Evolutionary conservation across 306 rosid species (phyloP).

Genomic region (barrel medic (Medicago truncatula)): MtrunA17r5.0-ANR NC_053042.1:3128501-3129000

Average conservation of each 20-base stretch:
- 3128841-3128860: not conserved
- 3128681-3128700: constrained; percentile 23
- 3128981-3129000: not conserved
- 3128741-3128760: not conserved
- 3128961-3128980: not conserved
- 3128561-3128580: constrained; percentile 89
- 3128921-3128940: not conserved
- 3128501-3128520: constrained; percentile 83
- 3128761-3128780: constrained; percentile 1
- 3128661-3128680: constrained; percentile 44
- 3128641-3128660: constrained; percentile 40
- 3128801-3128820: constrained; percentile 3
- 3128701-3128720: constrained; percentile 19
- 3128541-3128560: constrained; percentile 98
- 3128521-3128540: constrained; percentile 73
- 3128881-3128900: not conserved
- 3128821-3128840: constrained; percentile 17
- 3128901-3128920: not conserved
- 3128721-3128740: constrained; percentile 22
- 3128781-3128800: not conserved
- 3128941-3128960: not conserved
- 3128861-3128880: not conserved
- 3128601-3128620: constrained; percentile 44
- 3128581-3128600: constrained; percentile 39
- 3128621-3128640: constrained; percentile 39